Evolutionary conservation across 208 protist genomes (phyloP), one percentile per base, ranked within the genome.

Genomic region (Acanthamoeba castellanii): DNA sequence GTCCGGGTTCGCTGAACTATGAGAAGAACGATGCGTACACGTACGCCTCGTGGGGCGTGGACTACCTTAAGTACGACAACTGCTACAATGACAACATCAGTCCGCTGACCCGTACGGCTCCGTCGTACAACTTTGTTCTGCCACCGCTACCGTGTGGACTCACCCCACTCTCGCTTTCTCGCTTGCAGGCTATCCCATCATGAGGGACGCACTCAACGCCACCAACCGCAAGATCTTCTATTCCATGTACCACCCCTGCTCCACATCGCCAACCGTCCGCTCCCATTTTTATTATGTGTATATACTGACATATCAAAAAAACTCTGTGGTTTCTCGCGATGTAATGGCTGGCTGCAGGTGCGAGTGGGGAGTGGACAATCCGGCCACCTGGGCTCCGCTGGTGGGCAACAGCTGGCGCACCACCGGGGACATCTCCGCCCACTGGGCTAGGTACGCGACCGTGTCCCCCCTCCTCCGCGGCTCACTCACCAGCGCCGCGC

Each of bases 341-440:
- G 20, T 32, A 27, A 1, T 93, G 13, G 50, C 50, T 55, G 14
- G 9, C 25, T 82, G 25, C 25, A 87, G 96, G 5, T 97, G 97
- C 74, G 95, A 96, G 32, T 97, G 97, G 96, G 97, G 95, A 27
- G 47, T 90, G 27, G 94, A 96, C 25, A 88, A 96, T 30, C 93
- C 96, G 30, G 95, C 84, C 37, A 95, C 30, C 3, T 97, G 95
- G 95, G 95, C 88, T 20, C 5, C 47, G 1, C 20, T 14, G 8
- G 76, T 97, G 47, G 96, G 96, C 47, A 97, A 97, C 85, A 94
- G 70, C 37, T 97, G 96, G 96, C 94, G 96, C 72, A 97, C 96
- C 0, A 97, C 96, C 30, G 95, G 95, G 9, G 95, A 96, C 47
- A 97, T 96, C 32, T 9, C 92, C 6, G 91, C 96, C 27, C 57